Evolutionary conservation across 106 monocot genomes (phyloP).

Genomic region (Acorus gramineus): DNA sequence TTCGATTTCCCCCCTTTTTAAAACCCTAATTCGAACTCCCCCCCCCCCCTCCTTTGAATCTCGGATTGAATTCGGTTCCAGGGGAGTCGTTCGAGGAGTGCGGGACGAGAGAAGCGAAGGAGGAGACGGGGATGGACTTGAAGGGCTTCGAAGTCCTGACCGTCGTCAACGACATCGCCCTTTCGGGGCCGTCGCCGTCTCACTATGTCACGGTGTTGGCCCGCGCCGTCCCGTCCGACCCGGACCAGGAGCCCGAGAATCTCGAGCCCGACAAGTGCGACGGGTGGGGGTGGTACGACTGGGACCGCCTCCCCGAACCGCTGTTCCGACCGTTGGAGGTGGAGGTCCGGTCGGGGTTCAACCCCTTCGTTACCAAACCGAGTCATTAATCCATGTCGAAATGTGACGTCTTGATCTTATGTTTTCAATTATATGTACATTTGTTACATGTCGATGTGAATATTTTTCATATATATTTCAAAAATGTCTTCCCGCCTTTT

Average conservation of each 20-base stretch:
- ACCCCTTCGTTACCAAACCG: constrained; percentile 14
- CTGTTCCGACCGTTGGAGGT: constrained; percentile 30
- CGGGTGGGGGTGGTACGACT: constrained; percentile 51
- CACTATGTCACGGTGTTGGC: constrained; percentile 46
- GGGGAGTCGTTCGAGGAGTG: constrained; percentile 43
- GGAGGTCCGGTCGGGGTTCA: constrained; percentile 20
- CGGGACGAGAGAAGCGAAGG: constrained; percentile 44
- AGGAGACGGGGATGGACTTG: constrained; percentile 54
- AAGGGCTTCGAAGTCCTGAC: constrained; percentile 24
- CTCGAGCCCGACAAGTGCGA: constrained; percentile 48
- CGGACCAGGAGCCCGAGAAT: constrained; percentile 27
- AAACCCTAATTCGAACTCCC: neutral
- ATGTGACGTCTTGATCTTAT: no score
- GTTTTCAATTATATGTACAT: no score
- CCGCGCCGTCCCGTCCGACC: constrained; percentile 24
- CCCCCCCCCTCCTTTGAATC: neutral
- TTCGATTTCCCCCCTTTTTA: neutral
- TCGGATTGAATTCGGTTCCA: neutral
- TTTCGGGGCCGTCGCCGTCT: constrained; percentile 9
- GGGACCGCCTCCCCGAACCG: constrained; percentile 31
- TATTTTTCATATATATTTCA: no score
- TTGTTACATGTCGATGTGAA: no score
- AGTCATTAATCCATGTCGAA: no score
- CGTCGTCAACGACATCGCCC: constrained; percentile 24
- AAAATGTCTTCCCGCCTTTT: no score